phyloP scores from a whole-genome alignment of 306 rosid genomes.

The Carpinus viminea region DNA sequence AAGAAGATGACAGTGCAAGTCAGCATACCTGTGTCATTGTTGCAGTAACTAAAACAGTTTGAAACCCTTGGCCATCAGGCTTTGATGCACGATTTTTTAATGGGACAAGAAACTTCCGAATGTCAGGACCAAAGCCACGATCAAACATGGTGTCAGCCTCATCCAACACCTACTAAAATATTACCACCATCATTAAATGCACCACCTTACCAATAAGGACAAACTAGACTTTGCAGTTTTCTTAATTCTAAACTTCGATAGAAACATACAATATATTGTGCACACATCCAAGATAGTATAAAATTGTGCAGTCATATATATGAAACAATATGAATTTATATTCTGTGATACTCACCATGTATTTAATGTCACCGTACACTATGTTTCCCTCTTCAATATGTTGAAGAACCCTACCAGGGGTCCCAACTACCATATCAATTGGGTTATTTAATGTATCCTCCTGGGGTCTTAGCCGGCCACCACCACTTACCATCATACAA shows the following conservation, averaged over 20 bases:
- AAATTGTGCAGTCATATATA: background rate
- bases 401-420: slow-evolving; percentile 95
- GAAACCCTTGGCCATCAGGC: slow-evolving; percentile 70
- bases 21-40: slow-evolving; percentile 81
- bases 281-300: slow-evolving; percentile 2
- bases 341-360: slow-evolving; percentile 54
- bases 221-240: slow-evolving; percentile 1
- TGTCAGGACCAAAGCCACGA: slow-evolving; percentile 97
- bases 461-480: slow-evolving; percentile 87
- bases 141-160: slow-evolving; percentile 99
- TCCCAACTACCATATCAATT: slow-evolving; percentile 88
- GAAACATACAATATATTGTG: slow-evolving; percentile 5
- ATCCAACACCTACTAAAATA: slow-evolving; percentile 72
- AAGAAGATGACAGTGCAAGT: slow-evolving; percentile 29
- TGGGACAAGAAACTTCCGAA: slow-evolving; percentile 79
- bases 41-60: slow-evolving; percentile 90
- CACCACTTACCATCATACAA: slow-evolving; percentile 93
- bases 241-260: background rate
- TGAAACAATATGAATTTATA: background rate
- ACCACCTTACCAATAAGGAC: background rate
- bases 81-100: slow-evolving; percentile 67
- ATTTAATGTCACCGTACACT: slow-evolving; percentile 89
- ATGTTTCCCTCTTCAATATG: slow-evolving; percentile 93
- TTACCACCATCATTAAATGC: slow-evolving; percentile 18
- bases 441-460: slow-evolving; percentile 85